Base-by-base conservation (phyloP, 495 filamentous ascomycete genomes). In the Penicillium verhagenii region DNA sequence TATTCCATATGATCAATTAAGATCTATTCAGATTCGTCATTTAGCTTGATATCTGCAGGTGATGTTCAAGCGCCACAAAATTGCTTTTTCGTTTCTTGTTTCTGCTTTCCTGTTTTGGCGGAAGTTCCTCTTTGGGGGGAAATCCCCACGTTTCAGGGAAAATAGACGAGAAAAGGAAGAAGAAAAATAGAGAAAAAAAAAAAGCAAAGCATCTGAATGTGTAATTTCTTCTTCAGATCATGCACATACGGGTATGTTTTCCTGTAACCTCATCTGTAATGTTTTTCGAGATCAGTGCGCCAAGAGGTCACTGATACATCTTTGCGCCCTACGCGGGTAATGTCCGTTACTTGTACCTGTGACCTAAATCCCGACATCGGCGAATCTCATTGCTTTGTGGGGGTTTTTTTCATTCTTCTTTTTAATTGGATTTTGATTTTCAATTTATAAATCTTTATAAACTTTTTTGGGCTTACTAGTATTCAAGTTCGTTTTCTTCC, bases 71-170 rank as follows among this genome's bases (percentile, higher is more conserved):
- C 44, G 47, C 18, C 26, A 21, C 21, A n/a, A n/a, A n/a, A 5
- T 33, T 23, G 9, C 31, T 35, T 35, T 35, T n/a, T 33, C 11
- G 4, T 29, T 47, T 45, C 20, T 39, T 19, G 3, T 19, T 5
- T n/a, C 7, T 16, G n/a, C 2, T 39, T 39, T 11, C 28, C 28
- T 31, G 3, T 9, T 11, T 10, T n/a, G n/a, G n/a, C n/a, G 7
- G 28, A 8, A 31, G 6, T 28, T 28, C 26, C 10, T 28, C 26
- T 28, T 28, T 28, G 26, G 26, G 26, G 10, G 2, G 26, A 6
- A 28, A 55, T 48, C 57, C 52, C 57, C 57, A 59, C 57, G 57
- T 55, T 59, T 54, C 48, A 55, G 57, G 57, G 44, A 59, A 59
- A 16, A 48, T 55, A 54, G 57, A 59, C 37, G 57, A 26, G 24